These are phyloP conservation scores for Podospora pseudocomata DNA, from an alignment of 495 filamentous ascomycete genomes.

Conservation along the genomic window DNA sequence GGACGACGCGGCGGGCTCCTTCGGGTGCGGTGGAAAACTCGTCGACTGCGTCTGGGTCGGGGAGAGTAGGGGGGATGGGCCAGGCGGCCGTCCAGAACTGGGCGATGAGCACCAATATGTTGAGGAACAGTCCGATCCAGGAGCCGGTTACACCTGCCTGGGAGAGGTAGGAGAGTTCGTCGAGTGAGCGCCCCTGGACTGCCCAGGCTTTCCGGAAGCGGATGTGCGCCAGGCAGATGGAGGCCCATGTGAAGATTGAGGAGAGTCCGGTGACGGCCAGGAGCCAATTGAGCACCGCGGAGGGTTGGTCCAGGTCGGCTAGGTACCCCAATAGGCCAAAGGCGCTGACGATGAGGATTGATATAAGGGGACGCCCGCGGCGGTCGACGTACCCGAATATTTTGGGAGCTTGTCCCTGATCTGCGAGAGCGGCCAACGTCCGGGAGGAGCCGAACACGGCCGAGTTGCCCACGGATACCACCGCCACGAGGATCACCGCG, in stretches of 20 bases:
- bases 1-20: background rate
- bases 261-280: slow-evolving; percentile 84
- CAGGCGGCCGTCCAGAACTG: slow-evolving; percentile 93
- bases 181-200: slow-evolving; percentile 61
- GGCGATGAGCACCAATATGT: slow-evolving; percentile 75
- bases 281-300: slow-evolving; percentile 78
- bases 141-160: slow-evolving; percentile 80
- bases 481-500: slow-evolving; percentile 81
- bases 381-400: slow-evolving; percentile 81
- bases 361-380: slow-evolving; percentile 71
- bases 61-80: slow-evolving; percentile 48
- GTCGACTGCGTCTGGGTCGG: slow-evolving; percentile 32
- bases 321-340: slow-evolving; percentile 79
- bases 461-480: slow-evolving; percentile 83
- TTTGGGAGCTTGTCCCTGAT: slow-evolving; percentile 75
- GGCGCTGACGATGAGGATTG: slow-evolving; percentile 63
- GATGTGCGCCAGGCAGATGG: slow-evolving; percentile 84
- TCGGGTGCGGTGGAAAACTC: background rate
- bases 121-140: slow-evolving; percentile 78
- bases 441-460: slow-evolving; percentile 83
- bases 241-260: slow-evolving; percentile 90
- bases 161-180: slow-evolving; percentile 76
- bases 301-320: slow-evolving; percentile 61
- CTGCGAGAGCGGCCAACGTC: slow-evolving; percentile 80
- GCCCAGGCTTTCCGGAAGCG: slow-evolving; percentile 83